Conservation (phyloP, 179 eudicot species). For the Beta corolliflora region DNA sequence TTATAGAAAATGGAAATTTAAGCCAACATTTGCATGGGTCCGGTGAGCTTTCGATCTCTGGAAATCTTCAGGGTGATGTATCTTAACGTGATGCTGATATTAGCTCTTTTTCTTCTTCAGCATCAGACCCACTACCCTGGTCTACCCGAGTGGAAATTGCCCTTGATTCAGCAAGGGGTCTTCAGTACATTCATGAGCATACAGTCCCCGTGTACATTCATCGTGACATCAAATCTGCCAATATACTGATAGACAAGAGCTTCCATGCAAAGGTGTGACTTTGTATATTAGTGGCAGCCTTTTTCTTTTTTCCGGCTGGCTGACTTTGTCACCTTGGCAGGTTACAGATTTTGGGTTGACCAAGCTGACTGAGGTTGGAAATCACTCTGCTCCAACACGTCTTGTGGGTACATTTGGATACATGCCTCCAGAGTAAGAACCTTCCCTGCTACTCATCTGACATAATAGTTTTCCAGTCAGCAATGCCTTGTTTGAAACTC, state of each 20-base stretch:
- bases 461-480: not conserved
- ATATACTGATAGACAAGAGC: slow-evolving; percentile 60
- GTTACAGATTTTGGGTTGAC: slow-evolving; percentile 85
- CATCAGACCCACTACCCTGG: slow-evolving; percentile 55
- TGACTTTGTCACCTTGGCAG: slow-evolving; percentile 32
- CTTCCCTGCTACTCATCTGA: slow-evolving; percentile 13
- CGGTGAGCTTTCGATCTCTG: slow-evolving; percentile 30
- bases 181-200: slow-evolving; percentile 77
- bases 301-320: too few species aligned
- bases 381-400: slow-evolving; percentile 52
- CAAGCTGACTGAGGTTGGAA: slow-evolving; percentile 68
- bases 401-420: slow-evolving; percentile 81
- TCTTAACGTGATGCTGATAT: not conserved
- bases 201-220: slow-evolving; percentile 74
- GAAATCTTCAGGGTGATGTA: slow-evolving; percentile 3
- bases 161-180: slow-evolving; percentile 78
- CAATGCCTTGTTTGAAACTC: not conserved
- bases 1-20: slow-evolving; percentile 59
- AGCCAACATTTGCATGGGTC: slow-evolving; percentile 63
- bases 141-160: slow-evolving; percentile 68
- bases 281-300: not conserved
- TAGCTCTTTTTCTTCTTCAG: slow-evolving; percentile 29
- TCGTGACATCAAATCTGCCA: too few species aligned
- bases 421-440: slow-evolving; percentile 78
- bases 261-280: slow-evolving; percentile 57